phyloP scores from a whole-genome alignment of 2,329 filamentous ascomycete genomes.

The Monilinia laxa region DNA sequence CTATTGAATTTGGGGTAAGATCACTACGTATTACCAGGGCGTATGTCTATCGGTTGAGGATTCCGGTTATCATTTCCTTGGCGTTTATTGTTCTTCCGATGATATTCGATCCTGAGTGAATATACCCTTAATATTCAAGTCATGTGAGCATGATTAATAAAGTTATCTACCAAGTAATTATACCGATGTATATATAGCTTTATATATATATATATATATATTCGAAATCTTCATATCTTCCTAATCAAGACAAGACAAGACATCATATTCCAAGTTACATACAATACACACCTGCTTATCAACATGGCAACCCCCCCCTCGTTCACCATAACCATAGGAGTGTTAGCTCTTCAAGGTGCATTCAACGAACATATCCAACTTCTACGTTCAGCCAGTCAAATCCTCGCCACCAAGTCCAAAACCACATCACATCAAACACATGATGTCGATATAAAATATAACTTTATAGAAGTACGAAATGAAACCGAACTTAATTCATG shows the following conservation, averaged over 20 bases:
- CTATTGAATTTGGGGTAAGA: not conserved
- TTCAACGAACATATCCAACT: constrained; percentile 85
- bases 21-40: too few species aligned
- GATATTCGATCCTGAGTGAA: too few species aligned
- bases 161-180: not conserved
- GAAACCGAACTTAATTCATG: constrained; percentile 67
- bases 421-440: not conserved
- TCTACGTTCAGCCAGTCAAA: constrained; percentile 64
- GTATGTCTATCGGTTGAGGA: too few species aligned
- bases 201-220: not conserved
- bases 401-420: constrained; percentile 42
- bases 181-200: not conserved
- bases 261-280: too few species aligned
- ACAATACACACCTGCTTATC: too few species aligned
- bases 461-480: constrained; percentile 78
- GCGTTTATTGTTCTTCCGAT: not conserved
- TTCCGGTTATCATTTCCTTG: not conserved
- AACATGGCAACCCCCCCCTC: not conserved
- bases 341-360: constrained; percentile 82
- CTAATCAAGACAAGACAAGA: not conserved
- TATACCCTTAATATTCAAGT: not conserved
- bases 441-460: constrained; percentile 29
- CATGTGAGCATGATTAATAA: not conserved
- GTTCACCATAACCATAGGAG: constrained; percentile 52
- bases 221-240: not conserved